A percentile compares a stretch with the other conserved stretches of the same genome.
Conservation (phyloP, 1,284 basidiomycete genomes). For the Earliella scabrosa region DNA sequence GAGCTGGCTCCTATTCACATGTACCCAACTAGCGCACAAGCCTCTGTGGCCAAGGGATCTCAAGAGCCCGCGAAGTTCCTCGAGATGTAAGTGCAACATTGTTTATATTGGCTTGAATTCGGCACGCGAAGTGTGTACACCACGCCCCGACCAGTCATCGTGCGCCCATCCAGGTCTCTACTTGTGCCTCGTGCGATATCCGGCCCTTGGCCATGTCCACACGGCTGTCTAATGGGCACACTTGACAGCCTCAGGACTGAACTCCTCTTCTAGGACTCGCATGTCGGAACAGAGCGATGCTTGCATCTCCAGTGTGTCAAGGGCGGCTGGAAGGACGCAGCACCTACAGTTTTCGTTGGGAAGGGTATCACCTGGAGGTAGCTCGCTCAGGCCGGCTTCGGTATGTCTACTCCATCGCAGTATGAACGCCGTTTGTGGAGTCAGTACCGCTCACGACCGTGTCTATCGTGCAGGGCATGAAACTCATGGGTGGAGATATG, state of each 20-base stretch:
- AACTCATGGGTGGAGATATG: slow-evolving; percentile 85
- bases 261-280: too few species aligned
- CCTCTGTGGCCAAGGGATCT: slow-evolving; percentile 86
- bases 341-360: slow-evolving; percentile 81
- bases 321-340: slow-evolving; percentile 61
- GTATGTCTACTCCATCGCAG: slow-evolving; percentile 49
- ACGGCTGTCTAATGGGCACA: too few species aligned
- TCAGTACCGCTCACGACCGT: neutral
- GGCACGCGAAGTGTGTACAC: too few species aligned
- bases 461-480: slow-evolving; percentile 61
- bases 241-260: too few species aligned
- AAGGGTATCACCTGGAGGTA: slow-evolving; percentile 94
- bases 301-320: too few species aligned
- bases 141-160: too few species aligned
- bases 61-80: slow-evolving; percentile 86
- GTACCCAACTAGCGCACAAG: slow-evolving; percentile 64
- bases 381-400: slow-evolving; percentile 79
- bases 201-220: too few species aligned
- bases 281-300: too few species aligned
- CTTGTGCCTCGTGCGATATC: too few species aligned
- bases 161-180: too few species aligned
- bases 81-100: slow-evolving; percentile 67
- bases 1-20: neutral
- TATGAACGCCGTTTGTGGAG: too few species aligned
- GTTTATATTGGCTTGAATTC: too few species aligned